Base-by-base conservation (phyloP, 1,284 basidiomycete genomes). In the Cryptococcus floricola region DNA sequence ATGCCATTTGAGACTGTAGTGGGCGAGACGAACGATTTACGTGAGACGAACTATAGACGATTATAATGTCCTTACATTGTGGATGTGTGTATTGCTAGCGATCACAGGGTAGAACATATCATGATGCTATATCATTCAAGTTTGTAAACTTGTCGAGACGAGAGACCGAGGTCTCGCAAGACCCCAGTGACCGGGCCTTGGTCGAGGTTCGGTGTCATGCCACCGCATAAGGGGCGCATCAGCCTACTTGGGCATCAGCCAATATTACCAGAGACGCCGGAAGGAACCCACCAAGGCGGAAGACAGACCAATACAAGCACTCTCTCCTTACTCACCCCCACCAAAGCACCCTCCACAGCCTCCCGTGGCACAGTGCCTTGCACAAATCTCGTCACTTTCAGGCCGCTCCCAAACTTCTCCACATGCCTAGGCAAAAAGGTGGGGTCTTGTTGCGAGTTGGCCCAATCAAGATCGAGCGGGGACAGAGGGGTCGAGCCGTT, bases 281-380 rank as follows among this genome's bases (percentile, higher is more conserved):
- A 12, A 37, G 10, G 12, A 10, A 68, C 71, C 57, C 53, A 73
- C 73, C 46, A 41, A 0, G 68, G 64, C 13, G 73, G 72, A 28
- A 75, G 49, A 57, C 72, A 75, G n/a, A 75, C 67, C 16, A 75
- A 53, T 2, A 75, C 67, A 53, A 73, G 53, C 6, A 69, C 58
- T 12, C 54, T 54, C 27, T 63, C 58, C 12, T 42, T 42, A 3
- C 43, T 47, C n/a, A 63, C 46, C 1, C 58, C 54, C 16, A 48
- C 37, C 5, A 64, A 19, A 2, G 57, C 54, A 6, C 50, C 28
- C n/a, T 54, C 42, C 13, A 64, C 13, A 9, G 47, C 39, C 8
- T 39, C 44, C 19, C 44, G 43, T 13, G 41, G 31, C 37, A 64
- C 45, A 1, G 39, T n/a, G 14, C 57, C 63, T 41, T 56, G 56